phyloP scores from a whole-genome alignment of 2,329 filamentous ascomycete species.

The Ophiosphaerella narmari region DNA sequence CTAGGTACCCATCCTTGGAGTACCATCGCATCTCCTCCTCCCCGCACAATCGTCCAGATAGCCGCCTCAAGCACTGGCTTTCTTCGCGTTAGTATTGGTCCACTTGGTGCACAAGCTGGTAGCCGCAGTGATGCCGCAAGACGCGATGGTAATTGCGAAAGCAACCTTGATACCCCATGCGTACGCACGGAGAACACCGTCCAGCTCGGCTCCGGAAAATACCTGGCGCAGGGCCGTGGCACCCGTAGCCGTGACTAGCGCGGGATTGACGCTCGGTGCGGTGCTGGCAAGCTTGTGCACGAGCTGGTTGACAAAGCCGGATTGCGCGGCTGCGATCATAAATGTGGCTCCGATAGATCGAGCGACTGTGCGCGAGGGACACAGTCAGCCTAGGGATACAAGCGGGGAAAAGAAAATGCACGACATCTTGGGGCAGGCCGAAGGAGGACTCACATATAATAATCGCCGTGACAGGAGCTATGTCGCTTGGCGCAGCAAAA shows the following conservation, averaged over 20 bases:
- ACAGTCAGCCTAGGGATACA: conserved; percentile 6
- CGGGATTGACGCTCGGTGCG: conserved; percentile 28
- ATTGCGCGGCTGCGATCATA: conserved; percentile 46
- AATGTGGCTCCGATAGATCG: conserved; percentile 50
- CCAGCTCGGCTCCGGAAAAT: conserved; percentile 8
- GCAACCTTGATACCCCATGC: conserved; percentile 11
- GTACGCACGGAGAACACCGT: conserved; percentile 10
- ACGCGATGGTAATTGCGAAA: conserved; percentile 9
- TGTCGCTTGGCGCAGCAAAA: conserved; percentile 36
- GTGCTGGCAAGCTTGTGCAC: conserved; percentile 31
- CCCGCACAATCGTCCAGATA: conserved; percentile 2
- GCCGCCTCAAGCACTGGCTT: background rate
- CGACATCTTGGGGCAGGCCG: conserved; percentile 1
- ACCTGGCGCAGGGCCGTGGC: conserved; percentile 46
- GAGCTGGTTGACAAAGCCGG: conserved; percentile 47
- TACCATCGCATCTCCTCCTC: conserved; percentile 1
- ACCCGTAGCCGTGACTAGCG: conserved; percentile 43
- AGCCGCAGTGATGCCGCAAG: conserved; percentile 28
- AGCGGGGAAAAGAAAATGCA: conserved; percentile 2
- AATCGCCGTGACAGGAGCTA: conserved; percentile 43
- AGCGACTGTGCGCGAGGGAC: conserved; percentile 25
- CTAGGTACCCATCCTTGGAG: conserved; percentile 1
- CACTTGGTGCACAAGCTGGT: conserved; percentile 21
- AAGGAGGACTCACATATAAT: conserved; percentile 31
- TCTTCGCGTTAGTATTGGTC: conserved; percentile 12